Conservation (phyloP, 768 basidiomycete species). For the Panus rudis region DNA sequence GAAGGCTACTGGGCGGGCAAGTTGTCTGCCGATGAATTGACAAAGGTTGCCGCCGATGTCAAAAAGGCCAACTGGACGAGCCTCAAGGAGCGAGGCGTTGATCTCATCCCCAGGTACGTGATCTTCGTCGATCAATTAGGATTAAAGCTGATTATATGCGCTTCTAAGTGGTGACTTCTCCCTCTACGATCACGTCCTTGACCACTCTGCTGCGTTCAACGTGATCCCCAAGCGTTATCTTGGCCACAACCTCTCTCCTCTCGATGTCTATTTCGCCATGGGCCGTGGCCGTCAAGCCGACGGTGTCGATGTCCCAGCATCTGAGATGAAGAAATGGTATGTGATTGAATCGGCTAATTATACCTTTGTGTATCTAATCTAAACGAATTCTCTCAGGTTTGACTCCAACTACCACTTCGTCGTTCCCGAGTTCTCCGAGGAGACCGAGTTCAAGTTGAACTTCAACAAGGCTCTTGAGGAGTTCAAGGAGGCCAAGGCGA, state of each 20-base stretch:
- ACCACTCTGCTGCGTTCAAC: slow-evolving; percentile 94
- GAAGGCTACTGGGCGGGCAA: slow-evolving; percentile 98
- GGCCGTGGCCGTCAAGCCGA: slow-evolving; percentile 95
- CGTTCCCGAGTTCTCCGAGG: slow-evolving; percentile 90
- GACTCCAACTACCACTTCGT: slow-evolving; percentile 99
- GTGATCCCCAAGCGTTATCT: slow-evolving; percentile 93
- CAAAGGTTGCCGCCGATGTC: slow-evolving; percentile 80
- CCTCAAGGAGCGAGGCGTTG: slow-evolving; percentile 81
- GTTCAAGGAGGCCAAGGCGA: slow-evolving; percentile 89
- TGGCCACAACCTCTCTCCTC: slow-evolving; percentile 74
- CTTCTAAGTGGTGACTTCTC: slow-evolving; percentile 87
- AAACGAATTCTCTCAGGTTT: slow-evolving; percentile 50
- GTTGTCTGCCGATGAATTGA: slow-evolving; percentile 78
- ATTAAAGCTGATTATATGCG: too few species aligned
- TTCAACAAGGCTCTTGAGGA: slow-evolving; percentile 94
- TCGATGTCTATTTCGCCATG: slow-evolving; percentile 98
- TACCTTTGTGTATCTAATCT: not conserved
- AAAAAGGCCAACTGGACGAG: slow-evolving; percentile 84
- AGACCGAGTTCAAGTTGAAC: slow-evolving; percentile 89
- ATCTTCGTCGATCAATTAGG: too few species aligned
- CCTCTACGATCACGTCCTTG: slow-evolving; percentile 97
- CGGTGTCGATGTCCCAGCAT: slow-evolving; percentile 93
- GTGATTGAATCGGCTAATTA: slow-evolving; percentile 19
- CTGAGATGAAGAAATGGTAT: slow-evolving; percentile 99
- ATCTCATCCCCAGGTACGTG: slow-evolving; percentile 83